Percentiles rank a stretch among this genome's conserved stretches.
Conservation (phyloP, 2,329 filamentous ascomycete genomes). For the Colletotrichum costaricense region DNA sequence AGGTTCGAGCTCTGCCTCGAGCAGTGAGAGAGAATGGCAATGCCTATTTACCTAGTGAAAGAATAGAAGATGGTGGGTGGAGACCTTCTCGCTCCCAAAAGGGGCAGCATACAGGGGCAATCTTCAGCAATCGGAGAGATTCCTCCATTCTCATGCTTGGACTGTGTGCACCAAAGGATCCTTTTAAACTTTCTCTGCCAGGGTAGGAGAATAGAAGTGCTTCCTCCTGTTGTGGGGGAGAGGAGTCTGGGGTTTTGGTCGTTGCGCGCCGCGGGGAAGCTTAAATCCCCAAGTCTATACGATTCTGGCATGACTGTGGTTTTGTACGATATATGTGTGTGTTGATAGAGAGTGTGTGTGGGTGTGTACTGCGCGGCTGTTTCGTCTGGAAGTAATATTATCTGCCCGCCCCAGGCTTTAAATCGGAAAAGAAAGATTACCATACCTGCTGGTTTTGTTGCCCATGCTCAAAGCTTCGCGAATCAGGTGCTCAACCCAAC, state of each 20-base stretch:
- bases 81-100: no score
- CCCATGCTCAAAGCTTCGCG: background rate
- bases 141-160: background rate
- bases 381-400: background rate
- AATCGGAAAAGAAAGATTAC: background rate
- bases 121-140: background rate
- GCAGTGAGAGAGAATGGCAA: background rate
- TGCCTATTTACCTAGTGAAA: background rate
- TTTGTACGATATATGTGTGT: background rate
- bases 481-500: background rate
- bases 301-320: background rate
- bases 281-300: background rate
- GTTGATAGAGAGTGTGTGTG: background rate
- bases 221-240: background rate
- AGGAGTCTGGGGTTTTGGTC: background rate
- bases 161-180: background rate
- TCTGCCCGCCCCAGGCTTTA: background rate
- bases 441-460: background rate
- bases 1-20: constrained; percentile 29
- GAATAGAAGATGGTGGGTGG: background rate
- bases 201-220: background rate
- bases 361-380: background rate
- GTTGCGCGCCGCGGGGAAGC: background rate
- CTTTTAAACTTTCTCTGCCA: background rate
- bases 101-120: background rate